phyloP scores from a whole-genome alignment of 306 rosid species.

The Sphenostylis stenocarpa region DNA sequence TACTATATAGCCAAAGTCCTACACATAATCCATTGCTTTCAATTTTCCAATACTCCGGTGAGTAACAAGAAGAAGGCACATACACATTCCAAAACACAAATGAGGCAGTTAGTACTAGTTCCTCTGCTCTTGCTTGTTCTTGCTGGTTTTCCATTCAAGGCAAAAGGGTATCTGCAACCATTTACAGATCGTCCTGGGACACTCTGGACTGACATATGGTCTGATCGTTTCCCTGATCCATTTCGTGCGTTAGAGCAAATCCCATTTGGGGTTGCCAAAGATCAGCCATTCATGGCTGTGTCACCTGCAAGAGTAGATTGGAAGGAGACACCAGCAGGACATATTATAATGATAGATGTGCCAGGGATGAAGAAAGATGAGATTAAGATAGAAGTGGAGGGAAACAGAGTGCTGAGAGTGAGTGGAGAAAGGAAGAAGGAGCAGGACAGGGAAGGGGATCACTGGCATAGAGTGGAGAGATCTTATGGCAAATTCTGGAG shows the following conservation, averaged over 20 bases:
- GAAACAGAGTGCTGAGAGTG: conserved; percentile 50
- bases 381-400: conserved; percentile 57
- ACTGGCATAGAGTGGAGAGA: conserved; percentile 64
- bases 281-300: conserved; percentile 32
- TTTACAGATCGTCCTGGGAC: conserved; percentile 38
- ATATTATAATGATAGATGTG: conserved; percentile 57
- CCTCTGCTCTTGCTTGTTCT: conserved; percentile 31
- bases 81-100: conserved; percentile 1
- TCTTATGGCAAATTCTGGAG: conserved; percentile 66
- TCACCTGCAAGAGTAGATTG: conserved; percentile 57
- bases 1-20: not conserved
- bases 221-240: conserved; percentile 58
- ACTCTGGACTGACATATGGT: conserved; percentile 37
- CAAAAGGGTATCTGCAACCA: conserved; percentile 45
- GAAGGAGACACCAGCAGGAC: conserved; percentile 65
- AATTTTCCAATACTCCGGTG: not conserved
- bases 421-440: conserved; percentile 67
- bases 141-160: conserved; percentile 24
- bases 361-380: conserved; percentile 59
- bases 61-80: not conserved
- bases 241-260: conserved; percentile 52
- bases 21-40: not conserved
- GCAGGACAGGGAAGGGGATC: conserved; percentile 53
- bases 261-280: conserved; percentile 49
- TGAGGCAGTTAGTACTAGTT: conserved; percentile 32